These are phyloP conservation scores for Hypseocharis bilobata DNA, from an alignment of 441 rosid genomes.

Conservation along the genomic window DNA sequence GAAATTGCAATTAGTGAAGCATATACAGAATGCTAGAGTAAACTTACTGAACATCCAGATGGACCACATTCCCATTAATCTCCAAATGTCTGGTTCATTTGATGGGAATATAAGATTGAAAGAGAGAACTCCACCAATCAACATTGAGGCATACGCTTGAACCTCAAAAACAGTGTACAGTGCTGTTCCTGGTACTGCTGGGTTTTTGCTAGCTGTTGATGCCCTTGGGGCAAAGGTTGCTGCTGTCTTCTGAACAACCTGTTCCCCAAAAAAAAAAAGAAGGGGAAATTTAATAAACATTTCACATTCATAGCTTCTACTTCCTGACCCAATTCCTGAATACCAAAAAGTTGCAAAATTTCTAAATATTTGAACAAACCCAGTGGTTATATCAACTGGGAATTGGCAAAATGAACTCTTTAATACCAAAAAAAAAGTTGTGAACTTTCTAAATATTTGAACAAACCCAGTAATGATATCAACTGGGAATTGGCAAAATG, in stretches of 20 bases:
- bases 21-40: no score
- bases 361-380: background rate
- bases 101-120: slow-evolving; percentile 84
- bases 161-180: slow-evolving; percentile 82
- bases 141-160: slow-evolving; percentile 70
- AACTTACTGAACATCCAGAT: slow-evolving; percentile 97
- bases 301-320: no score
- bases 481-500: background rate
- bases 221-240: slow-evolving; percentile 95
- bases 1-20: background rate
- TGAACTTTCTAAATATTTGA: background rate
- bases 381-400: background rate
- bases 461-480: background rate
- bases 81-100: slow-evolving; percentile 81
- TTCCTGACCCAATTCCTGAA: background rate
- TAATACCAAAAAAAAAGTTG: no score
- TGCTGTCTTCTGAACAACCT: slow-evolving; percentile 89
- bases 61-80: slow-evolving; percentile 99
- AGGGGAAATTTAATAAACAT: no score
- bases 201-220: slow-evolving; percentile 75
- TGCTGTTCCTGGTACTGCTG: slow-evolving; percentile 79
- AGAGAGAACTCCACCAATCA: slow-evolving; percentile 71
- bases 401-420: background rate
- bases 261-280: slow-evolving; percentile 17
- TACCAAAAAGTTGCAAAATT: background rate